Base-by-base conservation (phyloP, 257 asterid genomes). In the Scutellaria galericulata region DNA sequence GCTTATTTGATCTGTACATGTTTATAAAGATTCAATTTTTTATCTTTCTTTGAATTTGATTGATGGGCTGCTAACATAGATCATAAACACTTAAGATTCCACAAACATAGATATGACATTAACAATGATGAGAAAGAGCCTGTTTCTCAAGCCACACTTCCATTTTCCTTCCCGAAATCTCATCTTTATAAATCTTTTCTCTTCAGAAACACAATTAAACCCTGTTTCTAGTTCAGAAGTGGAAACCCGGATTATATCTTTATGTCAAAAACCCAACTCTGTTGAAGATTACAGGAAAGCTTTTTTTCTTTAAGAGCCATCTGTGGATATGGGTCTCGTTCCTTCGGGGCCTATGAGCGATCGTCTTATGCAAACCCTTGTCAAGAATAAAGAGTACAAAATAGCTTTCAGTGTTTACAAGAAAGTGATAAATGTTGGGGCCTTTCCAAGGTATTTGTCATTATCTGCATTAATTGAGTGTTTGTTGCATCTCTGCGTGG, bases 391-490 rank as follows among this genome's bases (percentile, higher is more conserved):
- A 70, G 84, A 83, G 71, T 83, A 85, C 75, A 24, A 48, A 15
- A 73, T 77, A 81, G 87, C 86, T 20, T 72, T 78, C 15, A 50
- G n/a, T 61, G 79, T 83, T 59, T 90, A 85, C 45, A 73, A 46
- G 78, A 78, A 76, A 81, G 80, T 84, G 83, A 79, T 71, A 3
- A 12, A 27, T 66, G 73, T 44, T 54, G 86, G 87, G 39, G 66
- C 71, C 68, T 63, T 47, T 6, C 87, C 89, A 0, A 24, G 62
- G 27, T 90, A 80, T 80, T 15, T 87, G 72, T 73, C 97, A 10
- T 65, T 89, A 14, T 82, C 86, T 18, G 76, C 86, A 74, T 62
- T 90, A 72, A 42, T 83, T 53, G 87, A 84, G 76, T 86, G 89
- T 70, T 84, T 82, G 73, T 83, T 84, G 66, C 78, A 82, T 66